A percentile compares a stretch with the other conserved stretches of the same genome.
Evolutionary conservation across 441 rosid species (phyloP).

Genomic region (Hura crepitans): DNA sequence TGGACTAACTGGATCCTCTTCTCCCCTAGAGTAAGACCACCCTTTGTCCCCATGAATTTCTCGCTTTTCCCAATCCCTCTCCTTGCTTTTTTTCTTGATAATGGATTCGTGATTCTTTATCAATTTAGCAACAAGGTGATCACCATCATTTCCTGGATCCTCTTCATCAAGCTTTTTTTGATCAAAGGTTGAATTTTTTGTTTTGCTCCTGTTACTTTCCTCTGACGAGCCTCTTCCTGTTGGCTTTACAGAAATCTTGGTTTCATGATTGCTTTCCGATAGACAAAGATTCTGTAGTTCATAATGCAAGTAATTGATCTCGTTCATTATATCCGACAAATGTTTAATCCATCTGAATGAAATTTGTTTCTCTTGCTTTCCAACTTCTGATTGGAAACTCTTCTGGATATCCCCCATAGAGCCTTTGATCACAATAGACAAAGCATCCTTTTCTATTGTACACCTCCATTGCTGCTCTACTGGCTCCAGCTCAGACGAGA

Average conservation of each 20-base stretch:
- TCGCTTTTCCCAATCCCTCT: conserved; percentile 24
- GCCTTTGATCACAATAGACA: conserved; percentile 42
- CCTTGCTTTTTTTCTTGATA: conserved; percentile 47
- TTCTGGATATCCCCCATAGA: conserved; percentile 39
- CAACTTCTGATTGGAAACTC: conserved; percentile 34
- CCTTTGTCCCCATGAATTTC: conserved; percentile 30
- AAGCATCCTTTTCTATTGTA: conserved; percentile 50
- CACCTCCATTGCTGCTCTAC: conserved; percentile 64
- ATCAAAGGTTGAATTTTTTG: conserved; percentile 3
- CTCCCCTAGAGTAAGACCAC: conserved; percentile 25
- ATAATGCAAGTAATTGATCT: conserved; percentile 32
- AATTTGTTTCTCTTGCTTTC: conserved; percentile 34
- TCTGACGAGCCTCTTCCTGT: conserved; percentile 28
- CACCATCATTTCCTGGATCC: conserved; percentile 27
- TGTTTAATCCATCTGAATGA: conserved; percentile 33
- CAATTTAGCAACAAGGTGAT: conserved; percentile 47
- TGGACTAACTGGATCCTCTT: conserved; percentile 26
- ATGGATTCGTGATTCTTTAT: conserved; percentile 61
- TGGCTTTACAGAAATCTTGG: conserved; percentile 14
- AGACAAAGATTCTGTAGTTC: conserved; percentile 38
- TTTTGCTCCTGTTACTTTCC: conserved; percentile 8
- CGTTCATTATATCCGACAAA: conserved; percentile 38
- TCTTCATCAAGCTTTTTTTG: conserved; percentile 10
- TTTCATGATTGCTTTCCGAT: conserved; percentile 10
- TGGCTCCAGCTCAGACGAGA: conserved; percentile 59